Evolutionary conservation across 306 rosid species (phyloP).

Genomic region (Lathyrus tuberosus): DNA sequence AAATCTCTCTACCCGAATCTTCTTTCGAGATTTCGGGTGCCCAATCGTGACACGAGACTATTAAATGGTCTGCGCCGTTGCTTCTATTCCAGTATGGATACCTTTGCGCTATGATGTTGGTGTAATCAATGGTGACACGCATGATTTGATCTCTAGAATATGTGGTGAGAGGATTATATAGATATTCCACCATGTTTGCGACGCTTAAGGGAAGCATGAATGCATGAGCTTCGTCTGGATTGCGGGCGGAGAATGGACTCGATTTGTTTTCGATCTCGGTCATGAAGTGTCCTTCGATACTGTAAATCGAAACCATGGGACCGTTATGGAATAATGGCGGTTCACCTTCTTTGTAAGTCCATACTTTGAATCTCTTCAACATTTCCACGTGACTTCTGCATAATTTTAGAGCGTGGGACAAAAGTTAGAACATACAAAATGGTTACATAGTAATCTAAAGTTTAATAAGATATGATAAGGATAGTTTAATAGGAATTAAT

Average conservation of each 20-base stretch:
- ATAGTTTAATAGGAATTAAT: no score
- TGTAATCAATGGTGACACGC: slow-evolving; percentile 54
- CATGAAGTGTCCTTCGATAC: slow-evolving; percentile 73
- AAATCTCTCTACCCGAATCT: slow-evolving; percentile 41
- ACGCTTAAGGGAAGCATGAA: slow-evolving; percentile 70
- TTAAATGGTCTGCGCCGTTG: slow-evolving; percentile 72
- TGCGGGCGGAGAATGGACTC: slow-evolving; percentile 56
- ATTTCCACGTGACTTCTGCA: slow-evolving; percentile 79
- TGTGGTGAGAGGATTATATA: slow-evolving; percentile 53
- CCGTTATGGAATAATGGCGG: slow-evolving; percentile 63
- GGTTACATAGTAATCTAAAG: neutral
- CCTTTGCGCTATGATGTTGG: slow-evolving; percentile 45
- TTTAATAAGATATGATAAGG: no score
- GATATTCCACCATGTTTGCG: slow-evolving; percentile 43
- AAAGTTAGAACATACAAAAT: neutral
- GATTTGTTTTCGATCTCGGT: slow-evolving; percentile 50
- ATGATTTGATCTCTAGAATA: slow-evolving; percentile 50
- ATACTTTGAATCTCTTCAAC: slow-evolving; percentile 72
- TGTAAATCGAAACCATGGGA: slow-evolving; percentile 61
- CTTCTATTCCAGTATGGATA: slow-evolving; percentile 72
- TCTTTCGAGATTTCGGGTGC: slow-evolving; percentile 65
- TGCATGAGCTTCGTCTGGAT: slow-evolving; percentile 68
- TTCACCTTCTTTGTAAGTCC: slow-evolving; percentile 83
- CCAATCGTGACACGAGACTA: slow-evolving; percentile 85
- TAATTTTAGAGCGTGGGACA: neutral